Percentiles rank a stretch among this genome's conserved stretches.
These are phyloP conservation scores for Glycyrrhiza uralensis DNA, from an alignment of 306 rosid genomes.

Conservation along the genomic window DNA sequence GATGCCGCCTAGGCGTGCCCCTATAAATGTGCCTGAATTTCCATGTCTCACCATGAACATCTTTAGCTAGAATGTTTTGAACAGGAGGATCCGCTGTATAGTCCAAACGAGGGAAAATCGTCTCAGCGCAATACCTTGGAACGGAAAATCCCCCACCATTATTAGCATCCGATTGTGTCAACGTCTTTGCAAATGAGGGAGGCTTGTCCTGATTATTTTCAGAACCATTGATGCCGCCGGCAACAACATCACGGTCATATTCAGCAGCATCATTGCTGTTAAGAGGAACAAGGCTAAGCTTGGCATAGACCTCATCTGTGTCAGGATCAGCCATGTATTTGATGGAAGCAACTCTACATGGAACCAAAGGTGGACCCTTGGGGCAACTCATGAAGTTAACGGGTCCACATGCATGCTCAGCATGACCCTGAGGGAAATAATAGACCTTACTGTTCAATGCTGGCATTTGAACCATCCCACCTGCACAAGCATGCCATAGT, in stretches of 20 bases:
- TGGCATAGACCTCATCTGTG: slow-evolving; percentile 79
- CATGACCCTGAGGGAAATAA: slow-evolving; percentile 87
- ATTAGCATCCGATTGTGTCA: slow-evolving; percentile 96
- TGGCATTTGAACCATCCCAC: slow-evolving; percentile 99
- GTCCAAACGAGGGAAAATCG: slow-evolving; percentile 84
- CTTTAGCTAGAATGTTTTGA: slow-evolving; percentile 80
- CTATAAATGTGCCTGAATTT: slow-evolving; percentile 87
- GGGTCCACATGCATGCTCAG: slow-evolving; percentile 74
- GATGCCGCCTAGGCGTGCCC: slow-evolving; percentile 93
- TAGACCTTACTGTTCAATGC: slow-evolving; percentile 57
- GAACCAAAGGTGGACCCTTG: slow-evolving; percentile 52
- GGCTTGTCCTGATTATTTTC: slow-evolving; percentile 62
- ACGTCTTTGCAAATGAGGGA: slow-evolving; percentile 75
- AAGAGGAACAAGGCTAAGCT: slow-evolving; percentile 57
- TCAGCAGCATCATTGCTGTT: slow-evolving; percentile 25
- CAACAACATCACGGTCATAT: slow-evolving; percentile 41
- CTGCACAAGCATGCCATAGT: slow-evolving; percentile 98
- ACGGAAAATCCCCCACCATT: slow-evolving; percentile 97
- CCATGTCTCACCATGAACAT: slow-evolving; percentile 93
- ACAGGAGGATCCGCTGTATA: slow-evolving; percentile 78
- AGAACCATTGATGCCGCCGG: slow-evolving; percentile 47
- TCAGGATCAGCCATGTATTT: slow-evolving; percentile 87
- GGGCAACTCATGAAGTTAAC: slow-evolving; percentile 62
- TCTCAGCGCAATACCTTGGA: slow-evolving; percentile 90
- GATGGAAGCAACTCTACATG: slow-evolving; percentile 59